Conservation (phyloP, 139 green algal species). For the Trebouxia sp. region DNA sequence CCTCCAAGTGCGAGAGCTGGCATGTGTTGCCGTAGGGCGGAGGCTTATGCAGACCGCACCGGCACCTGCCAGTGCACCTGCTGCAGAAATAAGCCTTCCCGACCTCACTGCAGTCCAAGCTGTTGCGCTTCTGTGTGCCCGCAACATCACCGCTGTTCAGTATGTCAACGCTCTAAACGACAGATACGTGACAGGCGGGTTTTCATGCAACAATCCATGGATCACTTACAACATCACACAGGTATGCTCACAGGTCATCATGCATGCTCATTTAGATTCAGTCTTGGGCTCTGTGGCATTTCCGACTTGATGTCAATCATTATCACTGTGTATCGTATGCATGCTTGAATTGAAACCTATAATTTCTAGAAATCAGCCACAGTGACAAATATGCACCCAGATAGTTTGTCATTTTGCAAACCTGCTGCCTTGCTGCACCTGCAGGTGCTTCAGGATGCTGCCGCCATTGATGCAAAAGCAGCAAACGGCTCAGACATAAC, state of each 20-base stretch:
- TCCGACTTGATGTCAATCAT: background rate
- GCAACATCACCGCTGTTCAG: background rate
- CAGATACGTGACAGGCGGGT: background rate
- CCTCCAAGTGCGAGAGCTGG: too few species aligned
- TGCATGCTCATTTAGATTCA: background rate
- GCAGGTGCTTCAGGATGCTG: conserved; percentile 28
- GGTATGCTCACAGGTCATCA: background rate
- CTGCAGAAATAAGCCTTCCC: background rate
- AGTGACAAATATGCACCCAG: background rate
- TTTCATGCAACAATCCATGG: background rate
- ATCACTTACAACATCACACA: background rate
- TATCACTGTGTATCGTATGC: background rate
- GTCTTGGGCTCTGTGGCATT: background rate
- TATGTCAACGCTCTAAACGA: conserved; percentile 1
- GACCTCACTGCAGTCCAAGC: conserved; percentile 9
- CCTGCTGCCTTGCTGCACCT: background rate
- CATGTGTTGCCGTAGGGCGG: too few species aligned
- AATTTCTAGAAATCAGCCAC: background rate
- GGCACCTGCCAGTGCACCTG: background rate
- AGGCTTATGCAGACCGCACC: background rate
- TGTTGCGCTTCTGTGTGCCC: background rate
- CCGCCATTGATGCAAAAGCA: conserved; percentile 28
- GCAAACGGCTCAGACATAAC: conserved; percentile 7
- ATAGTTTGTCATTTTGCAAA: background rate
- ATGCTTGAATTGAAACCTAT: background rate